These are phyloP conservation scores for Erythrobasidium yunnanense DNA, from an alignment of 768 basidiomycete species.

Conservation along the genomic window DNA sequence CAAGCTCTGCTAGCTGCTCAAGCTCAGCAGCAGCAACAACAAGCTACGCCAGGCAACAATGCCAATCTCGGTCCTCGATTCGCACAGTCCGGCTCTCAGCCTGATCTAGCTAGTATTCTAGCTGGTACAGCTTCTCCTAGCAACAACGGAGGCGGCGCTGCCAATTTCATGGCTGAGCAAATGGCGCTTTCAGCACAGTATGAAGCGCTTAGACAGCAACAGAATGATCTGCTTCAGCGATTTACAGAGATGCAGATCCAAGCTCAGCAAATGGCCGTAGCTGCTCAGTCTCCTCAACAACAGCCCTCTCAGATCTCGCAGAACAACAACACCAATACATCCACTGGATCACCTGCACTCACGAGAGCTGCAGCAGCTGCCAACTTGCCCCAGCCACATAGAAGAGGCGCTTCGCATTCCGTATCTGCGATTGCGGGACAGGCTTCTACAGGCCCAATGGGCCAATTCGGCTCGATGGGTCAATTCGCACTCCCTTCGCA, in stretches of 20 bases:
- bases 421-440: slow-evolving; percentile 1
- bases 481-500: slow-evolving; percentile 13
- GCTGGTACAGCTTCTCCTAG: background rate
- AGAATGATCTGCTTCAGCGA: slow-evolving; percentile 78
- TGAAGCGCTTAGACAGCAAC: slow-evolving; percentile 78
- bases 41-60: slow-evolving; percentile 4
- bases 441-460: slow-evolving; percentile 29
- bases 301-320: background rate
- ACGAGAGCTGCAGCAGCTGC: background rate
- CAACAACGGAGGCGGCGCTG: background rate
- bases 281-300: slow-evolving; percentile 2
- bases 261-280: background rate
- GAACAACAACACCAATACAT: background rate
- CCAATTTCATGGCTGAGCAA: slow-evolving; percentile 94
- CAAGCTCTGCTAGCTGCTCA: background rate
- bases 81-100: background rate
- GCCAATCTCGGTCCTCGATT: slow-evolving; percentile 38
- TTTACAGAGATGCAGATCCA: slow-evolving; percentile 73
- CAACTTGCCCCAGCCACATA: background rate
- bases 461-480: slow-evolving; percentile 30
- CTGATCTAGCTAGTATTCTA: background rate
- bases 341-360: background rate
- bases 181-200: slow-evolving; percentile 84
- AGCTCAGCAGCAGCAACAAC: background rate
- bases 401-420: background rate